phyloP scores from a whole-genome alignment of 371 early-diverging fungal genomes.

The Chytridium lagenaria region DNA sequence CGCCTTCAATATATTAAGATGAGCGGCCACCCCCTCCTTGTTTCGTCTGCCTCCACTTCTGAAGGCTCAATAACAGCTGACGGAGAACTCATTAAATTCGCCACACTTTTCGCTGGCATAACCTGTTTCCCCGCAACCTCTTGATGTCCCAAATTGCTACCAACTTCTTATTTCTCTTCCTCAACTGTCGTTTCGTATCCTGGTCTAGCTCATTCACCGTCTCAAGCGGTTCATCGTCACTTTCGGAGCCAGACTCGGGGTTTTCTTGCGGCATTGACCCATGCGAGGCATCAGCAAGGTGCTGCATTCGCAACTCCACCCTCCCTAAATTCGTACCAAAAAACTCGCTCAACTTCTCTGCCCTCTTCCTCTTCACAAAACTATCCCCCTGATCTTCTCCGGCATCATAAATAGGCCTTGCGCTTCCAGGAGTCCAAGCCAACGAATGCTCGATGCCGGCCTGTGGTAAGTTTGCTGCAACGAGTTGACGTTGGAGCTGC shows the following conservation, averaged over 20 bases:
- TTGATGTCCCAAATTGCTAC: slow-evolving; percentile 35
- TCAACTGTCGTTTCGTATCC: slow-evolving; percentile 36
- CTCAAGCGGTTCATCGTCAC: slow-evolving; percentile 22
- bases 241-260: neutral
- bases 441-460: neutral
- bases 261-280: neutral
- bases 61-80: too few species aligned
- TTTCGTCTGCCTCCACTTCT: too few species aligned
- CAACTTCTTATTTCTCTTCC: slow-evolving; percentile 43
- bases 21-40: too few species aligned
- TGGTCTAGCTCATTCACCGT: slow-evolving; percentile 42
- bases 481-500: slow-evolving; percentile 41
- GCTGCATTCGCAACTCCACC: slow-evolving; percentile 32
- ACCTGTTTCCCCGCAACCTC: too few species aligned
- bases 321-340: slow-evolving; percentile 48
- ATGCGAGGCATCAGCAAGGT: slow-evolving; percentile 26
- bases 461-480: slow-evolving; percentile 3
- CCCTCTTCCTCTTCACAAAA: slow-evolving; percentile 39
- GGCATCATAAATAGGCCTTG: neutral
- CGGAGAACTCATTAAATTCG: too few species aligned
- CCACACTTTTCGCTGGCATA: too few species aligned
- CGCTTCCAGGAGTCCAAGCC: slow-evolving; percentile 10
- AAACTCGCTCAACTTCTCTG: slow-evolving; percentile 52
- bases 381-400: slow-evolving; percentile 4
- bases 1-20: too few species aligned